Evolutionary conservation across 257 asterid genomes (phyloP), one percentile per base, ranked within the genome.

Genomic region (Nicotiana noctiflora): DNA sequence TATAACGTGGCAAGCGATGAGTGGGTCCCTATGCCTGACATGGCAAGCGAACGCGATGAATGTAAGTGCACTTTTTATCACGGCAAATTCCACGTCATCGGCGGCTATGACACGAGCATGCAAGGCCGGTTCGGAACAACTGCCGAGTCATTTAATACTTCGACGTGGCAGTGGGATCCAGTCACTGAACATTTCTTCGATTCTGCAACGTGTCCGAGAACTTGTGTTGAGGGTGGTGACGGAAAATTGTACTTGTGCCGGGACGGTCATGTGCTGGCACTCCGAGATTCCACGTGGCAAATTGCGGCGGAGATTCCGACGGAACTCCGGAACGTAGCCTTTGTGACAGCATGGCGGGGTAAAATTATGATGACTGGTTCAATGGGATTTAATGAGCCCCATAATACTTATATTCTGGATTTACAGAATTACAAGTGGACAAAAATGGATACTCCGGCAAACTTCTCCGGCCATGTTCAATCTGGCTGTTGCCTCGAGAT

Each of bases 21-120:
- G 74, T 94, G 98, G 97, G 60, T 49, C 11, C 18, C 2, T 0
- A 4, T 92, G 80, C 93, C 95, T 4, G 95, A 91, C 82, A 94
- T 92, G 98, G 86, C 87, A 27, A 62, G 66, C 1, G 95, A 88
- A 29, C 95, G 98, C 0, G 98, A 94, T 51, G 97, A 94, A 86
- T 81, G 92, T 2, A 88, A 86, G n/a, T 94, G 92, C 3, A 66
- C 76, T 18, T 90, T 75, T 82, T 82, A 56, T 14, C 19, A 25
- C n/a, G 96, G 94, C 29, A 85, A 75, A 72, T 90, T 94, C 85
- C 94, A 85, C 31, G 94, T 90, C 87, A 77, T 94, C 40, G 92
- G 98, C 0, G 98, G 98, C 13, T 94, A 94, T 86, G 57, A 75
- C 17, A 92, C 97, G 9, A 46, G 51, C 34, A 79, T 29, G 85